phyloP scores from a whole-genome alignment of 305 asterid genomes.

The Solanum hybrid region DNA sequence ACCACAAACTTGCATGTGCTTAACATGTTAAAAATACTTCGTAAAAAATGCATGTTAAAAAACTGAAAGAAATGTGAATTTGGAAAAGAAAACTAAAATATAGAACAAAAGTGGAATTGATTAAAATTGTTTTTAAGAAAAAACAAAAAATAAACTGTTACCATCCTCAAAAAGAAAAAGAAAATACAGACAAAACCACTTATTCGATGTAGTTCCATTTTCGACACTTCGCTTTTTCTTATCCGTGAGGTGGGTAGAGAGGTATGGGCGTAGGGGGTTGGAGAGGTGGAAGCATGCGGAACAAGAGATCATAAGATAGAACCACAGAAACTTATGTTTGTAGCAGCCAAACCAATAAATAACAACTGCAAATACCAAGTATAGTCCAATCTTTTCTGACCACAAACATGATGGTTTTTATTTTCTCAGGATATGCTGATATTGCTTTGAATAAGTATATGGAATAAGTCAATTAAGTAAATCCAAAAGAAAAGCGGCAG shows the following conservation, averaged over 20 bases:
- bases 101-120: background rate
- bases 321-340: background rate
- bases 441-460: background rate
- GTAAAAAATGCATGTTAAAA: background rate
- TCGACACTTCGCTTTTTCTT: background rate
- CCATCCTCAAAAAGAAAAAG: background rate
- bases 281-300: background rate
- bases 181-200: background rate
- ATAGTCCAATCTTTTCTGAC: background rate
- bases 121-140: background rate
- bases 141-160: background rate
- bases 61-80: background rate
- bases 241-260: background rate
- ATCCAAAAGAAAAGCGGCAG: background rate
- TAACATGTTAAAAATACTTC: background rate
- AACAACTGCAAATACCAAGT: background rate
- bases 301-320: background rate
- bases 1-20: constrained; percentile 1
- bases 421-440: background rate
- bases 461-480: background rate
- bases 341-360: background rate
- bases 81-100: background rate
- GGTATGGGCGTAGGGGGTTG: background rate
- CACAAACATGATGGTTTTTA: background rate
- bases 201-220: background rate